Evolutionary conservation across 2,329 filamentous ascomycete species (phyloP), one percentile per base, ranked within the genome.

Genomic region (Colletotrichum horii): DNA sequence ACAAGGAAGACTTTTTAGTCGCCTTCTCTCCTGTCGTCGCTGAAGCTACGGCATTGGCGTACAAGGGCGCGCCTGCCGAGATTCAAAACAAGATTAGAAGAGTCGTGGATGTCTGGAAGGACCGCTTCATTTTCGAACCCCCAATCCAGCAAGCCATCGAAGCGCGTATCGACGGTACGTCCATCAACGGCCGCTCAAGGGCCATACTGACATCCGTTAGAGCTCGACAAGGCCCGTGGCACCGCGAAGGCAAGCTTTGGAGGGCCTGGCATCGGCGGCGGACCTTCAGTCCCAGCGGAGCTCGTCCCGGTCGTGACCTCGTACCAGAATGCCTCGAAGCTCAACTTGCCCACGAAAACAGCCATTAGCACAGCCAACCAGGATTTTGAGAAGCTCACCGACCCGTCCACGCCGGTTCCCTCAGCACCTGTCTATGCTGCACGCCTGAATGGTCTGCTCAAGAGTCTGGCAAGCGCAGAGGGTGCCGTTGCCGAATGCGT

Each of bases 91-190:
- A 98, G 83, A 88, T 99, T 48, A 91, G 94, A 76, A 91, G 97
- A 36, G 96, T 98, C 1, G 92, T 98, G 4, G 96, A 98, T 81
- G 97, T 99, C 22, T 99, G 97, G 97, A 93, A 94, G 81, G 93
- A 96, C 80, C 91, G 97, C 43, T 87, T 88, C 68, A 97, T 99
- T 61, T 99, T 99, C 80, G 95, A 97, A 77, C 84, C 84, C 1
- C 91, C 94, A 1, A 94, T 98, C 65, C 93, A 98, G 82, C 91
- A 93, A 72, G 94, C 94, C 2, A 92, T 98, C 68, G 96, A 98
- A 82, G 87, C 91, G 74, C 91, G 94, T 34, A 89, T 98, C 69
- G 93, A 95, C 78, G 95, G 95, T 96, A 88, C 78, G 89, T 79
- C 28, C 61, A 52, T 60, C 26, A 56, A 16, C 12, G 15, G 24